Evolutionary conservation across 352 stramenopile species (phyloP).

Genomic region (Blastocystis sp.): DNA sequence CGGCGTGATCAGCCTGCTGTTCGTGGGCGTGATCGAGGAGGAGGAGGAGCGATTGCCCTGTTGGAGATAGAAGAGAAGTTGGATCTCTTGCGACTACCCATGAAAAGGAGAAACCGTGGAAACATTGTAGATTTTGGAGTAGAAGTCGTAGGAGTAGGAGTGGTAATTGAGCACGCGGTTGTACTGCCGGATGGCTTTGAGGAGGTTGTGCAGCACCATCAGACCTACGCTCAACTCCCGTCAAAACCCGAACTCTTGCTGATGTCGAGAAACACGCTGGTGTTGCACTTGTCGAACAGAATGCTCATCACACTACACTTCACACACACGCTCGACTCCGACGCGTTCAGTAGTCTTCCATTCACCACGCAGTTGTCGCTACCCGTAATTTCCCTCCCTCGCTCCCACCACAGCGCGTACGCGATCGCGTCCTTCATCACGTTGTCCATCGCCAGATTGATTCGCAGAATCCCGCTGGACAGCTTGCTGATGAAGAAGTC

Average conservation of each 20-base stretch:
- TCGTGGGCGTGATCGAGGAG: neutral
- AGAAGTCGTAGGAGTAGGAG: conserved; percentile 41
- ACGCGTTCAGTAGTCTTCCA: conserved; percentile 50
- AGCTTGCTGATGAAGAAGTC: conserved; percentile 71
- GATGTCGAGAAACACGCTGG: conserved; percentile 66
- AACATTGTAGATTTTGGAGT: conserved; percentile 9
- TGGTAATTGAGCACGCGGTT: conserved; percentile 39
- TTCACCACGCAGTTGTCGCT: conserved; percentile 44
- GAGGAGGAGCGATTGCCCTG: neutral
- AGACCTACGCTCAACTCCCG: neutral
- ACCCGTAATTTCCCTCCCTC: neutral
- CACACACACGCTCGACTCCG: neutral
- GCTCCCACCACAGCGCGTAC: conserved; percentile 39
- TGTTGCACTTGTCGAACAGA: conserved; percentile 72
- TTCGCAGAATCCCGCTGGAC: conserved; percentile 59
- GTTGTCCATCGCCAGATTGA: conserved; percentile 31
- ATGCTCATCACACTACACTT: conserved; percentile 56
- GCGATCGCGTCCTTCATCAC: conserved; percentile 23
- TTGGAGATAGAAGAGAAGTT: conserved; percentile 44
- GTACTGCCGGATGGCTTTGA: conserved; percentile 37
- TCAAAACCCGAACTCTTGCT: conserved; percentile 12
- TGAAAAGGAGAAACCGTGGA: neutral
- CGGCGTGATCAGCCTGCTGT: neutral
- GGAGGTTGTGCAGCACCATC: conserved; percentile 59
- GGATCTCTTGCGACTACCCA: conserved; percentile 6